phyloP scores from a whole-genome alignment of 768 basidiomycete genomes.

The Sutorius australiensis region DNA sequence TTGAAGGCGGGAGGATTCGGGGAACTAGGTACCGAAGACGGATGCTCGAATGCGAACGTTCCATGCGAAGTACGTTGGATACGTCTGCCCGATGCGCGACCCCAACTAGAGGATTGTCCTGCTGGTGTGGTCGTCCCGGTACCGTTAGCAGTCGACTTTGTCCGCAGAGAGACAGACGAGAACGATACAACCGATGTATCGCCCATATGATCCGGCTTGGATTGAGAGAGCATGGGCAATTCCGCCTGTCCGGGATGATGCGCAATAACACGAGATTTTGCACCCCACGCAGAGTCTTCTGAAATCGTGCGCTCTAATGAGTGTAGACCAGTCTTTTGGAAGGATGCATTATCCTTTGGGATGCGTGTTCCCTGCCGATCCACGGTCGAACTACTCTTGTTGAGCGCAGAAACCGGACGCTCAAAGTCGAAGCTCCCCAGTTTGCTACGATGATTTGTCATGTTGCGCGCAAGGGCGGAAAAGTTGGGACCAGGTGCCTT shows the following conservation, averaged over 20 bases:
- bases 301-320: constrained; percentile 26
- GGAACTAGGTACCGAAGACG: constrained; percentile 49
- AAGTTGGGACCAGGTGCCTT: constrained; percentile 7
- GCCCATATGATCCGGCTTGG: constrained; percentile 38
- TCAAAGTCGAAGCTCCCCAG: constrained; percentile 79
- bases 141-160: constrained; percentile 35
- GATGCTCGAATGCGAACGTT: constrained; percentile 65
- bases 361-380: constrained; percentile 13
- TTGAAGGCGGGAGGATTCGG: constrained; percentile 21
- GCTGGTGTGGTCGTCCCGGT: constrained; percentile 22
- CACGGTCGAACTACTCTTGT: constrained; percentile 27
- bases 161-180: constrained; percentile 35
- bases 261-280: constrained; percentile 6
- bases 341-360: constrained; percentile 4
- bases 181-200: constrained; percentile 32
- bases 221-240: constrained; percentile 19
- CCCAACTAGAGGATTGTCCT: constrained; percentile 52
- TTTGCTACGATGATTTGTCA: constrained; percentile 45
- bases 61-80: constrained; percentile 46
- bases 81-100: constrained; percentile 48
- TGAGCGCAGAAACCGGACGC: constrained; percentile 47
- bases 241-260: constrained; percentile 17
- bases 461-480: constrained; percentile 21
- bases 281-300: constrained; percentile 22
- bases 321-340: constrained; percentile 14